Percentiles rank a stretch among this genome's conserved stretches.
Evolutionary conservation across 495 filamentous ascomycete genomes (phyloP).

Genomic region (Xylaria palmicola): DNA sequence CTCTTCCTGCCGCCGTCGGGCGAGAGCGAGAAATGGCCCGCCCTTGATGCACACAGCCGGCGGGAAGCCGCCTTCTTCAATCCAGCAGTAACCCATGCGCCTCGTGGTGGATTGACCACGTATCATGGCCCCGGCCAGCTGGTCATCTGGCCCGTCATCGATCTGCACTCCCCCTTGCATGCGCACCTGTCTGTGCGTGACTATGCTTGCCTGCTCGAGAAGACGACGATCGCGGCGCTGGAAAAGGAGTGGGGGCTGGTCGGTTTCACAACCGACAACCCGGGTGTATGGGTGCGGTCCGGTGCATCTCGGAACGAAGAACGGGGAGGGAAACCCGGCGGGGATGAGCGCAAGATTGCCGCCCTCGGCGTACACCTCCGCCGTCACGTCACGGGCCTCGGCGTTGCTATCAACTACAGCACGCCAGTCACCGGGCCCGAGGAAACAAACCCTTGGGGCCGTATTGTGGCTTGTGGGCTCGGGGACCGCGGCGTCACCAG

Average conservation of each 20-base stretch:
- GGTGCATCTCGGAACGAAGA: neutral
- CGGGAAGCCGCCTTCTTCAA: slow-evolving; percentile 21
- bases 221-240: slow-evolving; percentile 66
- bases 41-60: slow-evolving; percentile 28
- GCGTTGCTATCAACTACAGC: slow-evolving; percentile 77
- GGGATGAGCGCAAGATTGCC: slow-evolving; percentile 68
- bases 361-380: slow-evolving; percentile 87
- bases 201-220: slow-evolving; percentile 75
- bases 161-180: slow-evolving; percentile 52
- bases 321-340: neutral
- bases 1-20: slow-evolving; percentile 34
- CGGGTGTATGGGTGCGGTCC: slow-evolving; percentile 75
- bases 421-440: slow-evolving; percentile 40
- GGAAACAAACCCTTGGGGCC: slow-evolving; percentile 42
- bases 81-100: slow-evolving; percentile 66
- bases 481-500: slow-evolving; percentile 75
- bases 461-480: slow-evolving; percentile 86
- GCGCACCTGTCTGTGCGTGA: slow-evolving; percentile 50
- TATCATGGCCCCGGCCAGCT: slow-evolving; percentile 95
- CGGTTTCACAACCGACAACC: slow-evolving; percentile 66
- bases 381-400: slow-evolving; percentile 81
- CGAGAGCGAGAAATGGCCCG: neutral
- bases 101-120: slow-evolving; percentile 86
- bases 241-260: slow-evolving; percentile 50
- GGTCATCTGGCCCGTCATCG: slow-evolving; percentile 84